phyloP scores from a whole-genome alignment of 2,329 filamentous ascomycete species.

The Verticillium dahliae region DNA sequence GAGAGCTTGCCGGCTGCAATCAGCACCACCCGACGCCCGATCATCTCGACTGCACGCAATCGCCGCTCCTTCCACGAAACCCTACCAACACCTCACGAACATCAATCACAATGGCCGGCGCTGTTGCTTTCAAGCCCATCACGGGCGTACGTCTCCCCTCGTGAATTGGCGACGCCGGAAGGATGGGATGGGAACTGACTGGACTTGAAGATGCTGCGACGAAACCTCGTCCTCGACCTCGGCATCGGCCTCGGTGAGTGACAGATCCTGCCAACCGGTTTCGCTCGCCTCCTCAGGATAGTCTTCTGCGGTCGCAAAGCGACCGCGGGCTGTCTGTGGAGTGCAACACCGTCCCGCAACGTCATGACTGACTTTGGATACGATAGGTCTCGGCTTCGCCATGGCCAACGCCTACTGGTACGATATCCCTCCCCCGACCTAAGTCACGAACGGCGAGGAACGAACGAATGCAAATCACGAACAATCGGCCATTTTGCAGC shows the following conservation, averaged over 20 bases:
- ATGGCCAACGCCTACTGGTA: slow-evolving; percentile 55
- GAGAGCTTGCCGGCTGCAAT: not conserved
- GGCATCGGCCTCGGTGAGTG: slow-evolving; percentile 48
- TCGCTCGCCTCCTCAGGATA: too few relatives aligned
- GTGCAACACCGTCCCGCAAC: not conserved
- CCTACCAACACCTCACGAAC: slow-evolving; percentile 3
- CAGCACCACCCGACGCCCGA: not conserved
- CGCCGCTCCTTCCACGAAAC: not conserved
- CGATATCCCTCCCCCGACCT: slow-evolving; percentile 14
- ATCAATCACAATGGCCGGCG: slow-evolving; percentile 37
- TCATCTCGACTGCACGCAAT: not conserved
- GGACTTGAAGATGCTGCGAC: slow-evolving; percentile 48
- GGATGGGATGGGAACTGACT: slow-evolving; percentile 23
- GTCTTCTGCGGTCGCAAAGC: not conserved
- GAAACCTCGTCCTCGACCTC: slow-evolving; percentile 51
- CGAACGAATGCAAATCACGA: not conserved
- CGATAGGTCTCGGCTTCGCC: slow-evolving; percentile 43
- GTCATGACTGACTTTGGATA: not conserved
- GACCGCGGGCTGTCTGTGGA: not conserved
- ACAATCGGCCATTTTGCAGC: not conserved
- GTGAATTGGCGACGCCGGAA: not conserved
- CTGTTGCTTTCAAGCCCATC: slow-evolving; percentile 40
- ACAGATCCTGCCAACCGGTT: not conserved
- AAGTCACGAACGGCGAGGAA: not conserved
- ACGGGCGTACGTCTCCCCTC: slow-evolving; percentile 43